A percentile compares a stretch with the other conserved stretches of the same genome.
phyloP scores from a whole-genome alignment of 2,329 filamentous ascomycete species.

The Nemania serpens region DNA sequence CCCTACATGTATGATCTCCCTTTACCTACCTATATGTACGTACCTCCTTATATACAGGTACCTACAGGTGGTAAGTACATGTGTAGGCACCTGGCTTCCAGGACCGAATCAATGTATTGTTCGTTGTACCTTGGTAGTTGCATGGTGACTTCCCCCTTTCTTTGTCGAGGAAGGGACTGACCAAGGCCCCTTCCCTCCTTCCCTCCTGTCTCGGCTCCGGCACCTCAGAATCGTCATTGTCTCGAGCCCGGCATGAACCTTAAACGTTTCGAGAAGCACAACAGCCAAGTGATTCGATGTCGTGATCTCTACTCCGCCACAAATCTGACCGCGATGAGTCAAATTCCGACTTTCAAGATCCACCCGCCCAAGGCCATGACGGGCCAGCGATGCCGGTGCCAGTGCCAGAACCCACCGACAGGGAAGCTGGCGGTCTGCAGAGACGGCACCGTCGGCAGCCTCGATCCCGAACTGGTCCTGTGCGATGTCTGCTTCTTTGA shows the following conservation, averaged over 20 bases:
- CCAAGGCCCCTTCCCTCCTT: not conserved
- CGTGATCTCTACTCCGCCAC: not conserved
- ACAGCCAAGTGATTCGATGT: not conserved
- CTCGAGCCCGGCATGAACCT: not conserved
- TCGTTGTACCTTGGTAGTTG: too few relatives aligned
- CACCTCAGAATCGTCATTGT: not conserved
- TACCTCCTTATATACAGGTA: too few relatives aligned
- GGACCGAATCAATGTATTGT: too few relatives aligned
- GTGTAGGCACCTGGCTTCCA: too few relatives aligned
- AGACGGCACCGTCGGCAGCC: slow-evolving; percentile 11
- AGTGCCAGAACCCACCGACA: slow-evolving; percentile 4
- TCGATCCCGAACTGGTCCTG: slow-evolving; percentile 16
- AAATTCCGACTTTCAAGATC: not conserved
- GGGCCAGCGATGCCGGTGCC: slow-evolving; percentile 9
- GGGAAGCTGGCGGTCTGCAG: slow-evolving; percentile 12
- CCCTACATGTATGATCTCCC: too few relatives aligned
- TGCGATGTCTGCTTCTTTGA: slow-evolving; percentile 22
- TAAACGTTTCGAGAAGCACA: slow-evolving; percentile 9
- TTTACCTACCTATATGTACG: too few relatives aligned
- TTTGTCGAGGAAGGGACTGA: too few relatives aligned
- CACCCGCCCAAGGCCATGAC: not conserved
- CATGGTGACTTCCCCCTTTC: too few relatives aligned
- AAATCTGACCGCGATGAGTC: slow-evolving; percentile 5
- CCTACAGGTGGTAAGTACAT: too few relatives aligned
- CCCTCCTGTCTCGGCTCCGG: not conserved